A percentile compares a stretch with the other conserved stretches of the same genome.
These are phyloP conservation scores for Triadica sebifera DNA, from an alignment of 345 rosid genomes.

Conservation along the genomic window DNA sequence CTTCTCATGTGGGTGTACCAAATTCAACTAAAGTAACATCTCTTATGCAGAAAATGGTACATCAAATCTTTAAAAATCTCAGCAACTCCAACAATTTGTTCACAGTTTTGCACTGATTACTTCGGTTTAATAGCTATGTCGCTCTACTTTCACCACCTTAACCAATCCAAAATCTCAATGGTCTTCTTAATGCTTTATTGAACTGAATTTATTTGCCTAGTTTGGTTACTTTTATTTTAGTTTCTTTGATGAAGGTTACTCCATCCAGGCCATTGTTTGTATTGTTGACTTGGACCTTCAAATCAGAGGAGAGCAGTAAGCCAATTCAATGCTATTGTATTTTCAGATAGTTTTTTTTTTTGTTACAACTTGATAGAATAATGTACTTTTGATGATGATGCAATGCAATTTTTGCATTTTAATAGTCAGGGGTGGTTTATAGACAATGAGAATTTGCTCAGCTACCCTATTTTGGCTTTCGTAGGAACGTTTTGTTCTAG, in stretches of 20 bases:
- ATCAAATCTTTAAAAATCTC: too few relatives aligned
- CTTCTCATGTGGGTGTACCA: too few relatives aligned
- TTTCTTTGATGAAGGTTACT: background rate
- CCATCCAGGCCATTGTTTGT: background rate
- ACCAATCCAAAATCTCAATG: background rate
- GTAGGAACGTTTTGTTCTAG: background rate
- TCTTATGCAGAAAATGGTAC: too few relatives aligned
- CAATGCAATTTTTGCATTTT: background rate
- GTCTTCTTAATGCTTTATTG: slow-evolving; percentile 3
- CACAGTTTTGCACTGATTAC: background rate
- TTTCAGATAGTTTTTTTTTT: background rate
- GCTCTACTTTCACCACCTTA: background rate
- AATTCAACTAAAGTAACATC: too few relatives aligned
- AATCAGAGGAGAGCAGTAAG: too few relatives aligned
- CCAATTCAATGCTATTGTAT: background rate
- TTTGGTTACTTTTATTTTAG: background rate
- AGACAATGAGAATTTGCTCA: background rate
- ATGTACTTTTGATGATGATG: background rate
- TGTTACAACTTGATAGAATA: background rate
- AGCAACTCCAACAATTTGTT: too few relatives aligned
- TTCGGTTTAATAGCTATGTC: background rate
- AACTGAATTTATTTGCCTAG: background rate
- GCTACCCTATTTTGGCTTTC: slow-evolving; percentile 3
- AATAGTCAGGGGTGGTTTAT: background rate
- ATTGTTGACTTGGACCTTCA: background rate